phyloP scores from a whole-genome alignment of 345 rosid species.

The Gossypioides kirkii region DNA sequence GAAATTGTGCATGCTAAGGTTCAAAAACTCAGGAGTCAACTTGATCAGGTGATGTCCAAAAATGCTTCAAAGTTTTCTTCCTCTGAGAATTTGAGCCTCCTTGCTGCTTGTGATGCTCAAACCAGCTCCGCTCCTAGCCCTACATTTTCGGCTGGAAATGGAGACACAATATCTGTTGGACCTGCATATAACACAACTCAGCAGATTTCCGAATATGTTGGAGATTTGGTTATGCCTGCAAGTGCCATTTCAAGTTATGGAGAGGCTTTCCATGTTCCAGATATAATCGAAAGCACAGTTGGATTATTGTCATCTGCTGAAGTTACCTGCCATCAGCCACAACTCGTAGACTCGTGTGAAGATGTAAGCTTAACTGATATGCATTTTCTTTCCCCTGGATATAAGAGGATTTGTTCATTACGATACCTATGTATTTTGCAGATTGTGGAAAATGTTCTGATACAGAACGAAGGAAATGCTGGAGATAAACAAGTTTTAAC shows the following conservation, averaged over 20 bases:
- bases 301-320: conserved; percentile 77
- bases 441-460: conserved; percentile 53
- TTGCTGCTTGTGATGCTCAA: conserved; percentile 53
- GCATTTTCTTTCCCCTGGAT: no score
- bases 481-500: conserved; percentile 34
- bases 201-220: conserved; percentile 45
- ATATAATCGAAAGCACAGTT: conserved; percentile 86
- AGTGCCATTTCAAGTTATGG: conserved; percentile 58
- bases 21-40: conserved; percentile 54
- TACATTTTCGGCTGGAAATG: conserved; percentile 65
- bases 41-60: conserved; percentile 57
- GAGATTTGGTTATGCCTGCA: conserved; percentile 58
- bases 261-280: conserved; percentile 73
- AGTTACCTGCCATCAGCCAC: conserved; percentile 61
- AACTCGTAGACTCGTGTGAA: conserved; percentile 59
- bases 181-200: conserved; percentile 41
- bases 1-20: conserved; percentile 58
- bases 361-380: conserved; percentile 44
- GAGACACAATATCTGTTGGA: conserved; percentile 55
- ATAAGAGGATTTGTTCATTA: not conserved
- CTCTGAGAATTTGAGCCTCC: conserved; percentile 80
- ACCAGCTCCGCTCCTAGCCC: conserved; percentile 89
- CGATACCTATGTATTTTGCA: conserved; percentile 23
- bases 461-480: conserved; percentile 49
- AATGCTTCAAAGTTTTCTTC: conserved; percentile 80